Conservation (phyloP, 2,329 filamentous ascomycete genomes). For the Neofusicoccum parvum region DNA sequence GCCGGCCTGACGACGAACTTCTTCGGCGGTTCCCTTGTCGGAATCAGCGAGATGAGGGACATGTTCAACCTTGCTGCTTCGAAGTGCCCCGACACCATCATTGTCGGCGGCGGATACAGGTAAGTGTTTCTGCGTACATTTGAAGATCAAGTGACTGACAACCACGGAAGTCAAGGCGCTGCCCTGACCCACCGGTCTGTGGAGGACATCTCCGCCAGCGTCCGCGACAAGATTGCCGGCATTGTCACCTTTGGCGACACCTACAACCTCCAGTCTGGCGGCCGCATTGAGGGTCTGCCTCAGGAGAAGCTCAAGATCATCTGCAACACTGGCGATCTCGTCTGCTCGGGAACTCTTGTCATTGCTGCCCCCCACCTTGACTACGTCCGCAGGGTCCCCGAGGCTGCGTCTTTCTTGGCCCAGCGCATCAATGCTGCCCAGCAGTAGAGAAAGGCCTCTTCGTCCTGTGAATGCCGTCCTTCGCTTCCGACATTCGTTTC, state of each 20-base stretch:
- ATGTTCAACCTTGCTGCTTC: conserved; percentile 40
- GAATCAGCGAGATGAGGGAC: conserved; percentile 37
- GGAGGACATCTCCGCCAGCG: conserved; percentile 28
- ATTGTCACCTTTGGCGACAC: conserved; percentile 46
- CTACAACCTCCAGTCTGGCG: conserved; percentile 40
- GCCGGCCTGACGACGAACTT: conserved; percentile 39
- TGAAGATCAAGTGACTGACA: conserved; percentile 1
- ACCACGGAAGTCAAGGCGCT: conserved; percentile 38
- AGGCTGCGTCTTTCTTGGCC: background rate
- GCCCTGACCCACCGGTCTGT: conserved; percentile 42
- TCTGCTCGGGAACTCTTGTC: conserved; percentile 38
- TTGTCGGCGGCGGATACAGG: conserved; percentile 47
- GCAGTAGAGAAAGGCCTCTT: background rate
- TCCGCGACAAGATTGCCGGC: conserved; percentile 38
- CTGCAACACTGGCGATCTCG: conserved; percentile 38
- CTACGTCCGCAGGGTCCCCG: conserved; percentile 26
- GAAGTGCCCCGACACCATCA: conserved; percentile 41
- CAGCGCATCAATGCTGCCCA: background rate
- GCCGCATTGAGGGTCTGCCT: conserved; percentile 39
- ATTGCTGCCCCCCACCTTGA: conserved; percentile 37
- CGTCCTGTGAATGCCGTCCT: background rate
- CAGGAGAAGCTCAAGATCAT: conserved; percentile 36
- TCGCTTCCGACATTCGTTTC: background rate
- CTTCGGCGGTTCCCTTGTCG: conserved; percentile 35
- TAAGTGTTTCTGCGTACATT: conserved; percentile 28